phyloP scores from a whole-genome alignment of 495 filamentous ascomycete species.

The Hamigera avellanea region DNA sequence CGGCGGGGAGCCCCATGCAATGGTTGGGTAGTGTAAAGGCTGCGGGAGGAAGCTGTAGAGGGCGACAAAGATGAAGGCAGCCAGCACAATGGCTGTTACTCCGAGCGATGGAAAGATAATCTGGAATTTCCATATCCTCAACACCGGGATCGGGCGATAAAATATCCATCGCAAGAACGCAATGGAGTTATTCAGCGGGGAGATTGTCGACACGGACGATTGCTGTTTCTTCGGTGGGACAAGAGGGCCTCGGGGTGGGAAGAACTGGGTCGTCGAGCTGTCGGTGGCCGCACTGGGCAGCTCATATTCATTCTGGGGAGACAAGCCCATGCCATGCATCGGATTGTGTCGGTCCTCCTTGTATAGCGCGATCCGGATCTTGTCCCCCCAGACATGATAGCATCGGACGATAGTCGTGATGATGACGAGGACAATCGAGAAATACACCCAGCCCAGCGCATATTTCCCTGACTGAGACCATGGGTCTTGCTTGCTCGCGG shows the following conservation, averaged over 20 bases:
- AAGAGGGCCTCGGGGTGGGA: too few relatives aligned
- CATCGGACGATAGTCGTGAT: conserved; percentile 52
- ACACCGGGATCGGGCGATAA: conserved; percentile 68
- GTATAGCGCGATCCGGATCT: conserved; percentile 71
- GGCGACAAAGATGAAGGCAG: conserved; percentile 57
- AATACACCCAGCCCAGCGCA: conserved; percentile 78
- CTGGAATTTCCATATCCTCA: conserved; percentile 46
- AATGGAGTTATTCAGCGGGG: conserved; percentile 60
- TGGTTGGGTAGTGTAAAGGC: conserved; percentile 74
- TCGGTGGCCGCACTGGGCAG: conserved; percentile 58
- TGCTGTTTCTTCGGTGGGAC: conserved; percentile 46
- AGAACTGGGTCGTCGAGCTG: conserved; percentile 57
- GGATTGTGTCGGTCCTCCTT: conserved; percentile 69
- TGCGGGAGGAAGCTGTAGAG: conserved; percentile 79
- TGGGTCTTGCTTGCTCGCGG: conserved; percentile 66
- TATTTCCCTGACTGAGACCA: conserved; percentile 79
- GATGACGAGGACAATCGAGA: conserved; percentile 58
- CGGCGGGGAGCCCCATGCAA: conserved; percentile 76
- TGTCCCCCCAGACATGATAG: conserved; percentile 82
- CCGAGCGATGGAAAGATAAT: conserved; percentile 68
- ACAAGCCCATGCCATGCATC: conserved; percentile 36
- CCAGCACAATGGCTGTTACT: conserved; percentile 50
- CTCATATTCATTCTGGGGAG: conserved; percentile 54
- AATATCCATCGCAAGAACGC: conserved; percentile 75
- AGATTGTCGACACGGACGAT: conserved; percentile 55